Percentiles rank a stretch among this genome's conserved stretches.
These are phyloP conservation scores for Intubia oerlemansii DNA, from an alignment of 2,329 filamentous ascomycete genomes.

Conservation along the genomic window DNA sequence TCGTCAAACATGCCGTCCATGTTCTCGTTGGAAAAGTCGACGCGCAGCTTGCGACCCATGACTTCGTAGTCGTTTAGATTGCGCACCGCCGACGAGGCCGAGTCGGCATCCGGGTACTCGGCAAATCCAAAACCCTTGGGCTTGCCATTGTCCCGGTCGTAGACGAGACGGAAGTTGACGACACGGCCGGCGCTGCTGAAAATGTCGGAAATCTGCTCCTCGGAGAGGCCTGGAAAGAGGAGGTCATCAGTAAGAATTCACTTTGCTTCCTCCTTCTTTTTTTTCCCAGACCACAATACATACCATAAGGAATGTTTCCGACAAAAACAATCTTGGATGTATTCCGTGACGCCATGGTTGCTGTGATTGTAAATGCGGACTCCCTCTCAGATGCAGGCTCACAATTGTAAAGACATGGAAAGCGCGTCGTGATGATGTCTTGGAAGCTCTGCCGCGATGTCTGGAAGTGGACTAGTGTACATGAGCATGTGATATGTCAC, in stretches of 20 bases:
- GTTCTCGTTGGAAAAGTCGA: constrained; percentile 80
- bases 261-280: not conserved
- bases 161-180: constrained; percentile 77
- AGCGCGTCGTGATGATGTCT: too few relatives aligned
- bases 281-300: not conserved
- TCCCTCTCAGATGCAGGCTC: too few relatives aligned
- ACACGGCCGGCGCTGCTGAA: constrained; percentile 82
- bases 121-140: constrained; percentile 95
- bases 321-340: constrained; percentile 66
- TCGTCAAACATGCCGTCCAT: constrained; percentile 8
- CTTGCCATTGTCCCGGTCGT: constrained; percentile 83
- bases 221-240: constrained; percentile 83
- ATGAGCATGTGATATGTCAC: too few relatives aligned
- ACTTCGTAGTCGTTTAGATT: constrained; percentile 92
- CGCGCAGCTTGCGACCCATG: constrained; percentile 81
- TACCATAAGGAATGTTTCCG: constrained; percentile 69
- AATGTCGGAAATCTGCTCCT: constrained; percentile 89
- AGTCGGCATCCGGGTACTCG: constrained; percentile 73
- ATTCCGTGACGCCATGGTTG: constrained; percentile 43
- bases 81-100: constrained; percentile 79
- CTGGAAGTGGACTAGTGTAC: too few relatives aligned
- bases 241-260: too few relatives aligned
- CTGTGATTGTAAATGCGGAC: too few relatives aligned
- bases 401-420: too few relatives aligned
- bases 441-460: too few relatives aligned